These are phyloP conservation scores for Climacium dendroides DNA, from an alignment of 225 moss, liverwort and hornwort genomes.

Conservation along the genomic window DNA sequence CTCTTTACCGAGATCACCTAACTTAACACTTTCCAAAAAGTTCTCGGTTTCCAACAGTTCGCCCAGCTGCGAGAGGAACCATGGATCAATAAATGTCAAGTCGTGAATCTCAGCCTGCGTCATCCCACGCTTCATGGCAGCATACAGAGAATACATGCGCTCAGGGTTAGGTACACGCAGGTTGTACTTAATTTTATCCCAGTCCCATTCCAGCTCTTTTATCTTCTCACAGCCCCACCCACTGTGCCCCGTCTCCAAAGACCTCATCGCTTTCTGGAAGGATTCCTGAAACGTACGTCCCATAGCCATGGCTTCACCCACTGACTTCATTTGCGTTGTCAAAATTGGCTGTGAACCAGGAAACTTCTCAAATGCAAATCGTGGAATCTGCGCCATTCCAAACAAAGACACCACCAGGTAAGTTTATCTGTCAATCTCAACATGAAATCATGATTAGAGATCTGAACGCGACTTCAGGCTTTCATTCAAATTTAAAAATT, in stretches of 20 bases:
- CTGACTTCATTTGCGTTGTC: slow-evolving; percentile 98
- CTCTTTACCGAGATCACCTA: slow-evolving; percentile 46
- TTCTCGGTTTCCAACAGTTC: slow-evolving; percentile 70
- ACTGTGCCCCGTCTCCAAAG: slow-evolving; percentile 87
- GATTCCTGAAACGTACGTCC: slow-evolving; percentile 94
- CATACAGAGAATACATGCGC: slow-evolving; percentile 79
- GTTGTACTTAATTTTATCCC: slow-evolving; percentile 79
- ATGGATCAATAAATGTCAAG: slow-evolving; percentile 87
- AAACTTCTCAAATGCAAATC: slow-evolving; percentile 98
- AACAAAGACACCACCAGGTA: not conserved
- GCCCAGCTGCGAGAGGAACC: slow-evolving; percentile 84
- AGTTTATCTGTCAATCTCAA: not conserved
- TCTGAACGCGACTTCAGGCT: not conserved
- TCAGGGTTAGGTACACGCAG: slow-evolving; percentile 85
- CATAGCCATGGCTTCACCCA: slow-evolving; percentile 97
- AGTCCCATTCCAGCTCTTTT: slow-evolving; percentile 84
- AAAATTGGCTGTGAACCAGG: slow-evolving; percentile 83
- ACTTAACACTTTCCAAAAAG: slow-evolving; percentile 47
- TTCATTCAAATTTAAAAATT: not conserved
- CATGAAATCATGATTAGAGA: not conserved
- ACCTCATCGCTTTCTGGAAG: slow-evolving; percentile 92
- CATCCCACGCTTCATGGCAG: slow-evolving; percentile 91
- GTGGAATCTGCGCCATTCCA: slow-evolving; percentile 62
- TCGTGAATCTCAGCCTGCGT: slow-evolving; percentile 67
- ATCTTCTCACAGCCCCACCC: slow-evolving; percentile 95